Base-by-base conservation (phyloP, 805 yeast genomes). In the Yarrowia hollandica region DNA sequence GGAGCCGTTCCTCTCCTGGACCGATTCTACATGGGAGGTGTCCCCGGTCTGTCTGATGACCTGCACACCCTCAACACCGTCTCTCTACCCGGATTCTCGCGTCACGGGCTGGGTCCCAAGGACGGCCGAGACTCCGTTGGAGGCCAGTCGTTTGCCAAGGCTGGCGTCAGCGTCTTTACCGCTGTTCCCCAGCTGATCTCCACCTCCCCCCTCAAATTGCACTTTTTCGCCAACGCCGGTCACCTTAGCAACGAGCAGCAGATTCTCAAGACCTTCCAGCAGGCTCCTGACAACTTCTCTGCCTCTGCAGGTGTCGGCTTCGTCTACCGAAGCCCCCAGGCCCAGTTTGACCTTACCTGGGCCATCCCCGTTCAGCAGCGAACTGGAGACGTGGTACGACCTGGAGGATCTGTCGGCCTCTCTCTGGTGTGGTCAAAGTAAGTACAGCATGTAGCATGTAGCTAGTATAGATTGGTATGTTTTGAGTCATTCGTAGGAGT, bases 111-210 rank as follows among this genome's bases (percentile, higher is more conserved):
- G 23, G 58, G 58, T n/a, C 58, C 58, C 35, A 52, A 52, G 58
- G 58, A 52, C 26, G 58, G 44, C 19, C 23, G 35, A 35, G 58
- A 52, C 44, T 35, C 58, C 9, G 58, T 52, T 5, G 58, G 58
- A n/a, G 58, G 58, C 10, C 44, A 23, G 44, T 52, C 58, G n/a
- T 52, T 52, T 15, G 58, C 44, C 44, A 52, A 52, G 58, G 58
- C 44, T 25, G 58, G 44, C 6, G 42, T 52, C 4, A 10, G 15
- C 19, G 34, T 52, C 28, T 37, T 37, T 33, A 37, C 44, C 7
- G 19, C 44, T 28, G 42, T 52, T 11, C 58, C 58, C 26, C 58
- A 37, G 2, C 42, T 52, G 26, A 8, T 37, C 7, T 8, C 44
- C 15, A 14, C 33, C 21, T 35, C 58, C 15, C 58, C 58, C 26